Base-by-base conservation (phyloP, 257 asterid genomes). In the Jacaranda copaia region DNA sequence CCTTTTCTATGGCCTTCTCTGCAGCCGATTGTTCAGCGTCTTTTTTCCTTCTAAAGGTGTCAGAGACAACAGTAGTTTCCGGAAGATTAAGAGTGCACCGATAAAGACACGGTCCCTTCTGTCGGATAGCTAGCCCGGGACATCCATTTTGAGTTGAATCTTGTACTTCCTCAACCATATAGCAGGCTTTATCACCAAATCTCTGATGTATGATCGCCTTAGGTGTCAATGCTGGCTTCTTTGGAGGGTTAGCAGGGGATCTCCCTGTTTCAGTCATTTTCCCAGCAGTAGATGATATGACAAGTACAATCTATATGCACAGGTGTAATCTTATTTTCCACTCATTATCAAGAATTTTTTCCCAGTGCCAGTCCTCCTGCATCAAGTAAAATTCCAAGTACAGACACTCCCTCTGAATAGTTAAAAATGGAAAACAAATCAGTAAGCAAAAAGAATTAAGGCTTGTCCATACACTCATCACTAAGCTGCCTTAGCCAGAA, bases 21-120 rank as follows among this genome's bases (percentile, higher is more conserved):
- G 99, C 96, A 74, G 99, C 99, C 1, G 96, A 90, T 83, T 93
- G 97, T 78, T 95, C 99, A 8, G 99, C 99, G 5, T 93, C 98
- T 74, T 90, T 95, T 84, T 95, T 95, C 81, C 75, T 89, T 75
- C 64, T 88, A 80, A 60, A 93, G 66, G 80, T 74, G 39, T 79
- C 99, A 19, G 99, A 95, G 60, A 89, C 82, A 68, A 95, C 85
- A 65, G 89, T 83, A 70, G 85, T 65, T 62, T 92, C 98, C 11
- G 96, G 97, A 75, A 94, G 97, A 70, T 86, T 82, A 76, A 94
- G 85, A 72, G 80, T 81, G 88, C 99, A 94, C 57, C 95, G 91
- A 81, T 81, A 94, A 51, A 86, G 89, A 72, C 87, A 85, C 11
- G 92, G 96, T 35, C 87, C 92, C 81, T 85, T 94, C 80, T 86